Conservation (phyloP, 2,329 filamentous ascomycete species). For the Paramyrothecium roridum region DNA sequence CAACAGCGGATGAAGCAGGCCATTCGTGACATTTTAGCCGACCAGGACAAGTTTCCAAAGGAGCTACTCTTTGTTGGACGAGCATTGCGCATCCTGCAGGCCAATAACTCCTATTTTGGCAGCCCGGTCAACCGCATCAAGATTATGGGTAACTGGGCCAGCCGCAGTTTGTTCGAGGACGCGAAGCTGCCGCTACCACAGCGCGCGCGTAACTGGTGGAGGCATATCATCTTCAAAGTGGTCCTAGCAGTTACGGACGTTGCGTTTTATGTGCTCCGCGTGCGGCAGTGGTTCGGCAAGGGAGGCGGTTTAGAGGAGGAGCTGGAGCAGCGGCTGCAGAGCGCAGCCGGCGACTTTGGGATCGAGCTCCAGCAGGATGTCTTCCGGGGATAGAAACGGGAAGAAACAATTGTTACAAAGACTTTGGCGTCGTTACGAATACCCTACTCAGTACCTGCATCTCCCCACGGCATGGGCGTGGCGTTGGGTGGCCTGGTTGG, state of each 20-base stretch:
- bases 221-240: conserved; percentile 77
- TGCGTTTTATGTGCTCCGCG: conserved; percentile 76
- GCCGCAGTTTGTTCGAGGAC: conserved; percentile 75
- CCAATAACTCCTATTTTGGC: conserved; percentile 87
- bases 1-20: conserved; percentile 77
- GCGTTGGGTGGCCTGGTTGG: not conserved
- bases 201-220: conserved; percentile 66
- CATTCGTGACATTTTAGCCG: conserved; percentile 66
- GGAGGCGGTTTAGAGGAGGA: conserved; percentile 92
- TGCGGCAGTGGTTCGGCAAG: conserved; percentile 72
- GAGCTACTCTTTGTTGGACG: conserved; percentile 90
- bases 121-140: conserved; percentile 90
- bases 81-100: conserved; percentile 90
- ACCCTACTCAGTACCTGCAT: not conserved
- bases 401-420: not conserved
- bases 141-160: conserved; percentile 90
- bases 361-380: conserved; percentile 85
- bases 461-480: not conserved
- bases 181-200: conserved; percentile 59
- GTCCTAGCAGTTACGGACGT: conserved; percentile 76
- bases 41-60: conserved; percentile 85
- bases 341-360: conserved; percentile 86
- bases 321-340: conserved; percentile 82
- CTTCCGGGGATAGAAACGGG: conserved; percentile 69
- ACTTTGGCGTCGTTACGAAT: not conserved